A percentile compares a stretch with the other conserved stretches of the same genome.
These are phyloP conservation scores for Coemansia javaensis DNA, from an alignment of 192 early-diverging fungal genomes.

Conservation along the genomic window DNA sequence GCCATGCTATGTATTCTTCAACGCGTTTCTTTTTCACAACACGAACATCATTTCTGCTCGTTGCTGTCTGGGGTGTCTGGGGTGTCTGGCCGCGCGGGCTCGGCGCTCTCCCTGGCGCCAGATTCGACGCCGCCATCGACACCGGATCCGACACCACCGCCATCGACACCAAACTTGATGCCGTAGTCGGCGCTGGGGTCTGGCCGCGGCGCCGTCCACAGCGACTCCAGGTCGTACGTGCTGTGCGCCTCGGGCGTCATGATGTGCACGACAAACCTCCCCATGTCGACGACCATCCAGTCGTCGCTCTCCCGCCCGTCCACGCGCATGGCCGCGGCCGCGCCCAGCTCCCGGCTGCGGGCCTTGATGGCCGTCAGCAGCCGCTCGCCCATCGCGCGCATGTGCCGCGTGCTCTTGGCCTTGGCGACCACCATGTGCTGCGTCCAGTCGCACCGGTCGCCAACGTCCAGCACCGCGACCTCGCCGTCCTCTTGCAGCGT, in stretches of 20 bases:
- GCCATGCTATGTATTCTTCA: not conserved
- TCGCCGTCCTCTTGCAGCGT: constrained; percentile 17
- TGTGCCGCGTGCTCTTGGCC: constrained; percentile 46
- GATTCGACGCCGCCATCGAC: no score
- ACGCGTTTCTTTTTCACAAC: not conserved
- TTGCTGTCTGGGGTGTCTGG: not conserved
- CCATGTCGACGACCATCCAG: constrained; percentile 48
- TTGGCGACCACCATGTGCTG: constrained; percentile 23
- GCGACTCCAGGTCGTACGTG: constrained; percentile 29
- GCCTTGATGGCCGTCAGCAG: constrained; percentile 38
- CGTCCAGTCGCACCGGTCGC: constrained; percentile 38
- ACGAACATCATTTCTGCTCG: not conserved
- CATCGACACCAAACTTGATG: no score
- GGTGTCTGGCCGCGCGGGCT: no score
- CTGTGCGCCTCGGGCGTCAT: constrained; percentile 42
- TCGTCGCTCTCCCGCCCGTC: constrained; percentile 49
- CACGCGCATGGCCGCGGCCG: constrained; percentile 11
- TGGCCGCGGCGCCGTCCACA: constrained; percentile 16
- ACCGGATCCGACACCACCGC: no score
- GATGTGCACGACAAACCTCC: constrained; percentile 37
- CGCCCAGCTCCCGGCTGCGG: constrained; percentile 9
- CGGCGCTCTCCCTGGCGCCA: no score
- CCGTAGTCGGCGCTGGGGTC: not conserved
- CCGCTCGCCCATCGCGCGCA: constrained; percentile 41
- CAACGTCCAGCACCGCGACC: constrained; percentile 21